Percentiles rank a stretch among this genome's conserved stretches.
These are phyloP conservation scores for Syncephalastrum contaminatum DNA, from an alignment of 371 early-diverging fungal species.

Conservation along the genomic window DNA sequence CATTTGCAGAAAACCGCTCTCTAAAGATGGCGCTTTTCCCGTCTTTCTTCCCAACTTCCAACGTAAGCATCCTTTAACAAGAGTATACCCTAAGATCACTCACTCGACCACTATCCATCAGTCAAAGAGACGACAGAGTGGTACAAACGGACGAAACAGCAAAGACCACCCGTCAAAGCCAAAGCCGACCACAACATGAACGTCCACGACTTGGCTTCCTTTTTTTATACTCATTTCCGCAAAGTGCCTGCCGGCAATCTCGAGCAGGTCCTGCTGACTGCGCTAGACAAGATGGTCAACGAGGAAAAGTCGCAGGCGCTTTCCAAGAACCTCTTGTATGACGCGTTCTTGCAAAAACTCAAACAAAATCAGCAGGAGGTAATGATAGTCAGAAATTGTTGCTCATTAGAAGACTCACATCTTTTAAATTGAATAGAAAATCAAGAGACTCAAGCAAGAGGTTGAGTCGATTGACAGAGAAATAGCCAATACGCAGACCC, in stretches of 20 bases:
- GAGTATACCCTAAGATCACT: neutral
- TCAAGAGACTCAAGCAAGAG: slow-evolving; percentile 29
- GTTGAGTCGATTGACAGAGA: slow-evolving; percentile 31
- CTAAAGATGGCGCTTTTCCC: slow-evolving; percentile 65
- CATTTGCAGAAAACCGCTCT: slow-evolving; percentile 58
- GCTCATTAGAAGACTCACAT: neutral
- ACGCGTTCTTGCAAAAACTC: slow-evolving; percentile 58
- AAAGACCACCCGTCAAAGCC: neutral
- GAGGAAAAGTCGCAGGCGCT: slow-evolving; percentile 50
- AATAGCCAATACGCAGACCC: neutral
- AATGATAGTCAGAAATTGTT: neutral
- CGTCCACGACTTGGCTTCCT: slow-evolving; percentile 1
- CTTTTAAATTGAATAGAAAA: slow-evolving; percentile 16
- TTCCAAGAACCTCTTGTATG: slow-evolving; percentile 54
- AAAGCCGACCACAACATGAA: neutral
- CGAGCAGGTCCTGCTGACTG: slow-evolving; percentile 47
- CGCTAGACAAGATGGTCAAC: slow-evolving; percentile 57
- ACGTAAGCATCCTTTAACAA: slow-evolving; percentile 36
- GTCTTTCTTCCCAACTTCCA: slow-evolving; percentile 62
- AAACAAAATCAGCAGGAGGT: slow-evolving; percentile 14
- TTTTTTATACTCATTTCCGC: neutral
- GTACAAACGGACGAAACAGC: slow-evolving; percentile 4
- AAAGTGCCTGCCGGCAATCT: slow-evolving; percentile 37
- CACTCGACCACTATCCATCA: neutral
- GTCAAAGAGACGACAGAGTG: slow-evolving; percentile 8